phyloP scores from a whole-genome alignment of 108 stramenopile species.

The Schizochytrium sp. region DNA sequence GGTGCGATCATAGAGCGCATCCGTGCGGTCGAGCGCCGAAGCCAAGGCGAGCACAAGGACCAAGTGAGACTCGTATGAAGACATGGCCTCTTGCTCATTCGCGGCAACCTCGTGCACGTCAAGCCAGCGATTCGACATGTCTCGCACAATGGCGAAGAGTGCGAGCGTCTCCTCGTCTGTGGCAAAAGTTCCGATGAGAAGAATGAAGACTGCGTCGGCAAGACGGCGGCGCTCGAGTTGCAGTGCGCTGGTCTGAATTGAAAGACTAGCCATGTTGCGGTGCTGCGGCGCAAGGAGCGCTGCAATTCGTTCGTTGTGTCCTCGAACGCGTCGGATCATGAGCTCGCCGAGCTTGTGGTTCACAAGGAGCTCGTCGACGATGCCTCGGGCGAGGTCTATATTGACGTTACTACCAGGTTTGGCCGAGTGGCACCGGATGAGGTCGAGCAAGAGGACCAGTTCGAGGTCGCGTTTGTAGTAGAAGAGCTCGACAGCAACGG shows the following conservation, averaged over 20 bases:
- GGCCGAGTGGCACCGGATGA: not conserved
- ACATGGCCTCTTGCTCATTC: not conserved
- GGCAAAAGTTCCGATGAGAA: not conserved
- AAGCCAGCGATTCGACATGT: not conserved
- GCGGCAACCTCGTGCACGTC: not conserved
- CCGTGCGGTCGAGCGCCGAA: not conserved
- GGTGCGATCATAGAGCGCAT: not conserved
- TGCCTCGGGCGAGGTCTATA: not conserved
- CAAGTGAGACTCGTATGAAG: not conserved
- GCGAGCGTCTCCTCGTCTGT: not conserved
- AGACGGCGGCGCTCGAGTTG: not conserved
- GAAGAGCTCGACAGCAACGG: not conserved
- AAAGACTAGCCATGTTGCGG: not conserved
- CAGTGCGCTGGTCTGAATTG: not conserved
- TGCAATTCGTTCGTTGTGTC: not conserved
- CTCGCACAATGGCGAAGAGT: not conserved
- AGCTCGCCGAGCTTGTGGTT: not conserved
- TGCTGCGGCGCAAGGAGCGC: not conserved
- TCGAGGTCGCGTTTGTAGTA: not conserved
- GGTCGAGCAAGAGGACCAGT: not conserved
- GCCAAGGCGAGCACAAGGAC: not conserved
- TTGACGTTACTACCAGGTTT: not conserved
- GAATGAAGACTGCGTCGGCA: not conserved
- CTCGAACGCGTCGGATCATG: not conserved
- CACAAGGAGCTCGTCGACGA: not conserved